Evolutionary conservation across 331 rosid genomes (phyloP), one percentile per base, ranked within the genome.

Genomic region (Rosa hybrid): DNA sequence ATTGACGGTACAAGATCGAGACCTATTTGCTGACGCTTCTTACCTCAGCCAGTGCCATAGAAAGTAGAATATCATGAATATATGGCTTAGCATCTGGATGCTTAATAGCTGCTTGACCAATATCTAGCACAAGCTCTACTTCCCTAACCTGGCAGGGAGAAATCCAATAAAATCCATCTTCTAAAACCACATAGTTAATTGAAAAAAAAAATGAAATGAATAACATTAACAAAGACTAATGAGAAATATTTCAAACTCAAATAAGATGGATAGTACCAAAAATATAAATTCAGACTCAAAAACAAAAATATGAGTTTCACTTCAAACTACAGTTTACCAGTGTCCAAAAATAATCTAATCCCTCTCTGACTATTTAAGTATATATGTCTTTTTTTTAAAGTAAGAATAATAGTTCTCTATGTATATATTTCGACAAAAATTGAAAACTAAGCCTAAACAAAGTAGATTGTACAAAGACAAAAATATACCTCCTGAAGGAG

Each of bases 11-110:
- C 71, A 85, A 80, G 80, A 78, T 77, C 78, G 75, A 64, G 38
- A 83, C 86, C 78, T 77, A 77, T 77, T 83, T 76, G 85, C 83
- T 76, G 74, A 75, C 21, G 79, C 70, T 77, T 70, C 89, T 79
- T 91, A 94, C 98, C 98, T 95, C 97, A 77, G 99, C 97, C 72
- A 95, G 81, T 4, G 92, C 96, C 97, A 95, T 90, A 65, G 99
- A 89, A 63, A 95, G 94, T 80, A 95, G 84, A 80, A 95, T 79
- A 86, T 95, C 99, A 57, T 93, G 94, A 49, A 86, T 71, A 81
- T 90, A 86, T 70, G 96, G 96, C 86, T 91, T 91, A 46, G 92
- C 91, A 84, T 91, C 92, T 86, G 86, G 91, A 85, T 82, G 91
- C 70, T 85, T 90, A 83, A 93, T 85, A 80, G 86, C 88, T 76